Base-by-base conservation (phyloP, 805 yeast genomes). In the Metschnikowia hibisci region DNA sequence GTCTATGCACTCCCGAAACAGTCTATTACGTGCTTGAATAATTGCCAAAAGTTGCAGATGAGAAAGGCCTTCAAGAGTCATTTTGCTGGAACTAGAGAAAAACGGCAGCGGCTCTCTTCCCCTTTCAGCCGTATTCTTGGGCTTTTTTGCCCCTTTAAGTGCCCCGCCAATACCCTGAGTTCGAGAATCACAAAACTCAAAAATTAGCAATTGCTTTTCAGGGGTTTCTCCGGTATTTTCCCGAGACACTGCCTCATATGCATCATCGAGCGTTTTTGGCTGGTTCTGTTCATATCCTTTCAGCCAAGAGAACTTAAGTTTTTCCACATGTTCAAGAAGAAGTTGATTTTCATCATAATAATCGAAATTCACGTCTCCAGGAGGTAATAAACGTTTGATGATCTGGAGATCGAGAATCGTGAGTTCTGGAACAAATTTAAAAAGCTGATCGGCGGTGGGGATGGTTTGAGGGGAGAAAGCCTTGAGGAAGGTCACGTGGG, bases 261-360 rank as follows among this genome's bases (percentile, higher is more conserved):
- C 81, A 3, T 84, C 85, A 37, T 73, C 74, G 2, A 61, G 46
- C 7, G 64, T 53, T 4, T 48, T 56, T 3, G 63, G 60, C 33
- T 60, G 55, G 12, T 59, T 53, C 51, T 63, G 71, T 16, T 57
- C 49, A 42, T 64, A 69, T 1, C 75, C 74, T 16, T 52, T 52
- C n/a, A 48, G 42, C 50, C 70, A 48, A 23, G 68, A 62, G 14
- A 62, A 62, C 43, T 68, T 61, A 31, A 73, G 70, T 43, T 69
- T 69, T 39, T 75, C 78, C 8, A 66, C 71, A 33, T 73, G 58
- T 12, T 71, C 67, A 28, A 74, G 63, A 38, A 58, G 46, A 9
- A 81, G 56, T 52, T 82, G 90, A 54, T 83, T 82, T 57, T 84
- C 88, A 59, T 90, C 96, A 34, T 84, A 81, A 58, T 86, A 90